These are phyloP conservation scores for Cladosporium colombiae DNA, from an alignment of 2,329 filamentous ascomycete genomes.

Conservation along the genomic window DNA sequence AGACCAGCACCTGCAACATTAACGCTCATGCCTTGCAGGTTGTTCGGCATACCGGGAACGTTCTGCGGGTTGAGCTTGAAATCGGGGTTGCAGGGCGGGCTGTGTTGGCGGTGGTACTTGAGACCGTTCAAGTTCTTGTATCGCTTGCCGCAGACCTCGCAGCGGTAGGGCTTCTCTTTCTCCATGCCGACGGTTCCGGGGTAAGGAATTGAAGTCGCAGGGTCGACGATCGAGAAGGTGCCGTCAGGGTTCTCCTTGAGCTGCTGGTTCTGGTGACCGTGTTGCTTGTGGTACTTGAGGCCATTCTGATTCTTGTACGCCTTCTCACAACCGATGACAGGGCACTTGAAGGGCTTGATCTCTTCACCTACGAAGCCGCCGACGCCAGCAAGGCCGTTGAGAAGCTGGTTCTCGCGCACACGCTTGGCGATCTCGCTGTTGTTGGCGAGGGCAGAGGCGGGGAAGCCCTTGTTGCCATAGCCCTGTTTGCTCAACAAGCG, in stretches of 20 bases:
- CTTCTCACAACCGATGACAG: constrained; percentile 97
- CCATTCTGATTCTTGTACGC: constrained; percentile 99
- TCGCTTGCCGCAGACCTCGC: constrained; percentile 93
- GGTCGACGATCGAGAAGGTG: constrained; percentile 97
- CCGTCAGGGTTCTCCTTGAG: constrained; percentile 95
- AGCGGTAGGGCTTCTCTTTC: constrained; percentile 98
- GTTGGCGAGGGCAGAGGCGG: constrained; percentile 63
- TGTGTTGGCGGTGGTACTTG: constrained; percentile 80
- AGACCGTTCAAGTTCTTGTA: constrained; percentile 99
- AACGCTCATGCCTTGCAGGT: constrained; percentile 47
- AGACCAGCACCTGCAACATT: constrained; percentile 57
- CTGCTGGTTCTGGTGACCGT: constrained; percentile 95
- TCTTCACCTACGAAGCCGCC: constrained; percentile 69
- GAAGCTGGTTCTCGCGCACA: constrained; percentile 64
- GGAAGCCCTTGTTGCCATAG: constrained; percentile 54
- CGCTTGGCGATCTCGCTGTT: constrained; percentile 73
- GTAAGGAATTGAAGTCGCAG: constrained; percentile 89
- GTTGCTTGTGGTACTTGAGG: constrained; percentile 83
- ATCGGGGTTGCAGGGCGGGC: constrained; percentile 86
- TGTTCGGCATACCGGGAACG: constrained; percentile 38
- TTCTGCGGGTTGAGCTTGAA: constrained; percentile 54
- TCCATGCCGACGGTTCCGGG: constrained; percentile 99
- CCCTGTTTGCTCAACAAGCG: constrained; percentile 82
- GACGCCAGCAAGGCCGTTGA: constrained; percentile 54
- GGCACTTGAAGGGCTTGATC: constrained; percentile 96